Base-by-base conservation (phyloP, 805 yeast species). In the Candida arabinofermentans region DNA sequence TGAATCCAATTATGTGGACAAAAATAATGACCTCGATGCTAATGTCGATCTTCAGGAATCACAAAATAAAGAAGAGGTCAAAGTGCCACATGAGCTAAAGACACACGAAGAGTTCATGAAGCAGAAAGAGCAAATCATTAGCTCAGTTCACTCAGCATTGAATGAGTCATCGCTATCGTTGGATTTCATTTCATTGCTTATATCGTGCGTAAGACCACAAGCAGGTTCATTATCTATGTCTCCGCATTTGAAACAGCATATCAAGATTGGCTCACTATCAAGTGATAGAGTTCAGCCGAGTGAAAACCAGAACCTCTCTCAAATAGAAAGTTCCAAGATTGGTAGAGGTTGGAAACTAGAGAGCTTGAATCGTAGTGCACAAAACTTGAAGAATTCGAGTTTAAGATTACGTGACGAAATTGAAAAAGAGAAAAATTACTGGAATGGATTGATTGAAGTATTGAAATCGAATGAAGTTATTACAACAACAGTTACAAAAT, bases 181-280 rank as follows among this genome's bases (percentile, higher is more conserved):
- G 43, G 99, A 91, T 57, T 86, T 90, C 48, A 83, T 91, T 1
- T 87, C 96, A 1, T 69, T 91, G 46, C 66, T 93, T 43, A 73
- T 91, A 33, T 84, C 96, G 16, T 75, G 86, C 9, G 78, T 79
- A 9, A 74, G 93, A 47, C 96, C 96, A 1, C 86, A 87, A 16
- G 84, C 91, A 2, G 96, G 95, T 2, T 75, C 84, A 26, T 72
- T 89, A 2, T 87, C 97, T 2, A 86, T 91, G 79, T 88, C 96
- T 1, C 88, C 95, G 0, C 89, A 79, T 58, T 66, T 89, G 47
- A 77, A 80, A 51, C 83, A 84, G 52, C 77, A 75, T 41, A 84
- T 83, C 0, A 86, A 93, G 2, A 66, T 83, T 9, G 95, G 91
- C 0, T 81, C 96, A 0, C 66, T 90, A 42, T 79, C 77, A 39